Evolutionary conservation across 805 yeast genomes (phyloP).

Genomic region (Tetrapisispora pingtungensis): DNA sequence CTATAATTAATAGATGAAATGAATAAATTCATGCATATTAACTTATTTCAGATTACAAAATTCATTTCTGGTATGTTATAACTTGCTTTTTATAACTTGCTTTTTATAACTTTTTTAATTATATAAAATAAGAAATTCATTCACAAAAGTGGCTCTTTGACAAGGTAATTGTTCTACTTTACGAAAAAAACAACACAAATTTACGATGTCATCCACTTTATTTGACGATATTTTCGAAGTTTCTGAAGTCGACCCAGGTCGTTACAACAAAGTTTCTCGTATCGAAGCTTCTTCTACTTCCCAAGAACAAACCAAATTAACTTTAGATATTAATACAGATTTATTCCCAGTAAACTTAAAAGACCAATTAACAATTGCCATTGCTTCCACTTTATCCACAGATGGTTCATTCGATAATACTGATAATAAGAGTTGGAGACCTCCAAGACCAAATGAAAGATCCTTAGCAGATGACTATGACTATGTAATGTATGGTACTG

Average conservation of each 20-base stretch:
- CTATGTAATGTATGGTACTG: slow-evolving; percentile 96
- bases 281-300: slow-evolving; percentile 82
- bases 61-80: too few species aligned
- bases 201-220: slow-evolving; percentile 54
- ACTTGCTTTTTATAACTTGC: too few species aligned
- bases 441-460: slow-evolving; percentile 71
- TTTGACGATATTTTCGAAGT: slow-evolving; percentile 90
- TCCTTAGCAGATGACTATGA: slow-evolving; percentile 94
- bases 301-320: slow-evolving; percentile 56
- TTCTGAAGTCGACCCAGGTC: slow-evolving; percentile 72
- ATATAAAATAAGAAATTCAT: too few species aligned
- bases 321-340: slow-evolving; percentile 85
- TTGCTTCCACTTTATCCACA: slow-evolving; percentile 62
- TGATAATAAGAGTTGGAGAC: slow-evolving; percentile 34
- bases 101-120: too few species aligned
- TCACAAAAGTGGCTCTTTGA: not conserved
- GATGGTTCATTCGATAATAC: slow-evolving; percentile 36
- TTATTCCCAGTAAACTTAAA: slow-evolving; percentile 72
- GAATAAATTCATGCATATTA: too few species aligned
- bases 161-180: not conserved
- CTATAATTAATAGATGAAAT: too few species aligned
- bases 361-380: slow-evolving; percentile 74
- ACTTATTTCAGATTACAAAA: too few species aligned
- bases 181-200: not conserved
- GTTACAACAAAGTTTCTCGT: slow-evolving; percentile 87